Evolutionary conservation across 164 flowering plant species (phyloP), one percentile per base, ranked within the genome.

Genomic region (Sextonia rubra): DNA sequence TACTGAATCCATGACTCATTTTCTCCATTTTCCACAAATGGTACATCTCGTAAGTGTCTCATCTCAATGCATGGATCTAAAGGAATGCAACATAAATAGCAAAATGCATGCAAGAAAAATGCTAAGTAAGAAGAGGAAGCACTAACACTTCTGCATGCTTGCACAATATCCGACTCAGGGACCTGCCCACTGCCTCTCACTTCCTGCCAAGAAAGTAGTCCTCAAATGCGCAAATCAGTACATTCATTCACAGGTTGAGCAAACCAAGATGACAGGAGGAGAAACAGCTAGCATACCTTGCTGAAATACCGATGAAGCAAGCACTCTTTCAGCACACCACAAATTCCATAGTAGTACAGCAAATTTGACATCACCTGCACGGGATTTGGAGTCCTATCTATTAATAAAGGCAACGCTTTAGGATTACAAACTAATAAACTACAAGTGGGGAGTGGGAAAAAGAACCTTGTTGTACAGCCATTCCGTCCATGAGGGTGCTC

Each of bases 321-420:
- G 65, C 78, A 75, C 71, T 92, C 97, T 76, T 94, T 91, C 76
- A 90, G 71, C 80, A 94, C 69, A 24, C 88, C 86, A 83, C 94
- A 92, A 87, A 89, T 94, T 64, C 97, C 98, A 81, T 90, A 94
- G 77, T 72, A 94, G 75, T 92, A 92, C 2, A 94, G 84, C 71
- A 92, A 83, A 82, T 94, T 92, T 58, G 90, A 86, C 88, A 92
- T 77, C 18, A 94, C 85, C 98, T 94, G 89, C 80, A 65, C 14
- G 65, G 20, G 60, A 18, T 64, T 26, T 20, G 27, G 11, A 15
- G 67, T 4, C 20, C 17, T 26, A 61, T 24, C 24, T 15, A 64
- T 29, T 14, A 64, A 64, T 64, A 12, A 26, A 64, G 27, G 6
- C 44, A 18, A 30, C 7, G 17, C 4, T 26, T 26, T 64, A 25